Evolutionary conservation across 257 asterid genomes (phyloP), one percentile per base, ranked within the genome.

Genomic region (Solanum sejunctum): DNA sequence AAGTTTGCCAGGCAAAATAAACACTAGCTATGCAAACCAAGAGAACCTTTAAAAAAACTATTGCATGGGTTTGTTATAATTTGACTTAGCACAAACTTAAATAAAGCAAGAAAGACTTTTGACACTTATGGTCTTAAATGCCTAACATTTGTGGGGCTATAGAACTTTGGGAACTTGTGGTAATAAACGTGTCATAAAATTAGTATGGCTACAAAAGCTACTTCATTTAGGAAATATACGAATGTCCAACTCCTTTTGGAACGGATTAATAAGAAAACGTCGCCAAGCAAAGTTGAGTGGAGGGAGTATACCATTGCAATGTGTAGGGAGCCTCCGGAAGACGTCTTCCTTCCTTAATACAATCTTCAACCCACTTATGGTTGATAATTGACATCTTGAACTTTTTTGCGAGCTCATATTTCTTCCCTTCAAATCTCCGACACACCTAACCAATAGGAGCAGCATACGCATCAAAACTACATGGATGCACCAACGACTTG

Each of bases 281-380:
- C 8, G 57, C 4, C 32, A 58, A 12, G 9, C 13, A 28, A 51
- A 17, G 72, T 43, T 60, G 15, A 61, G 32, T 9, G 8, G 56
- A 83, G 39, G 84, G 84, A 56, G 57, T 87, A 69, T 90, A 97
- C 99, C 99, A 87, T 85, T 87, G 87, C 52, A 80, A 87, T 63
- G 89, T 88, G 87, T 91, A 95, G 0, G 94, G 94, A 41, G 81
- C 85, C 91, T 90, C 99, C 0, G 92, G 84, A 86, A 95, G 91
- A 57, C 93, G 92, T 81, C 85, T 90, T 55, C 97, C 95, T 72
- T 89, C 84, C 89, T 85, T 92, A 41, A 90, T 83, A 83, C 99
- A 97, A 73, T 94, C 98, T 90, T 97, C 98, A 80, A 97, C 61
- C 99, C 99, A 97, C 79, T 93, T 87, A 85, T 97, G 98, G 85